Conservation (phyloP, 2,329 filamentous ascomycete genomes). For the Aspergillus intermedius region DNA sequence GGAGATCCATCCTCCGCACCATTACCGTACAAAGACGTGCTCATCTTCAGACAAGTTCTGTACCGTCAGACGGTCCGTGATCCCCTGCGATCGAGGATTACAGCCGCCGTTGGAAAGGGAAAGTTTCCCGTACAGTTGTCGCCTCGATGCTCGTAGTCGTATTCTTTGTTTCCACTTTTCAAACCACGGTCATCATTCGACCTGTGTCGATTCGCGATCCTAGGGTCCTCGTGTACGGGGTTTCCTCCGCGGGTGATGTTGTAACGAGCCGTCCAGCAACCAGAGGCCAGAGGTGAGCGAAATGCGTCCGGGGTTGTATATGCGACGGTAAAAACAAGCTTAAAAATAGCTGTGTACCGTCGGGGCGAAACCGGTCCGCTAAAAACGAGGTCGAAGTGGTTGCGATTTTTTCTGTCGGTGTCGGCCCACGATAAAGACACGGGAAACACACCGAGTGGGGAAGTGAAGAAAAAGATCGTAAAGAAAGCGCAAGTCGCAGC, state of each 20-base stretch:
- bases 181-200: constrained; percentile 26
- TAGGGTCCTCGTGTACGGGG: constrained; percentile 1
- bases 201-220: constrained; percentile 1
- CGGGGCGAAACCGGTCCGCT: neutral
- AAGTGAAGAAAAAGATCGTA: constrained; percentile 1
- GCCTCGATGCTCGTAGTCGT: constrained; percentile 13
- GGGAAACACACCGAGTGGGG: neutral
- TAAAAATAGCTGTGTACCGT: constrained; percentile 7
- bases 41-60: neutral
- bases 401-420: constrained; percentile 1
- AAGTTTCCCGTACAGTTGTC: constrained; percentile 13
- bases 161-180: constrained; percentile 9
- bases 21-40: constrained; percentile 6
- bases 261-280: constrained; percentile 28
- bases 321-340: constrained; percentile 6
- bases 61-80: constrained; percentile 9
- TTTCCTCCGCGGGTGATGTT: constrained; percentile 4
- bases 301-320: neutral
- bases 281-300: constrained; percentile 12
- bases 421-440: constrained; percentile 2
- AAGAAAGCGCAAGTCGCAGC: neutral
- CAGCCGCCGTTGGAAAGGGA: constrained; percentile 14
- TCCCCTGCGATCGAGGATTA: constrained; percentile 16
- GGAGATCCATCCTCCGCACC: constrained; percentile 6
- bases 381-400: neutral